Evolutionary conservation across 371 early-diverging fungal genomes (phyloP), one percentile per base, ranked within the genome.

Genomic region (Enteropsectra breve): DNA sequence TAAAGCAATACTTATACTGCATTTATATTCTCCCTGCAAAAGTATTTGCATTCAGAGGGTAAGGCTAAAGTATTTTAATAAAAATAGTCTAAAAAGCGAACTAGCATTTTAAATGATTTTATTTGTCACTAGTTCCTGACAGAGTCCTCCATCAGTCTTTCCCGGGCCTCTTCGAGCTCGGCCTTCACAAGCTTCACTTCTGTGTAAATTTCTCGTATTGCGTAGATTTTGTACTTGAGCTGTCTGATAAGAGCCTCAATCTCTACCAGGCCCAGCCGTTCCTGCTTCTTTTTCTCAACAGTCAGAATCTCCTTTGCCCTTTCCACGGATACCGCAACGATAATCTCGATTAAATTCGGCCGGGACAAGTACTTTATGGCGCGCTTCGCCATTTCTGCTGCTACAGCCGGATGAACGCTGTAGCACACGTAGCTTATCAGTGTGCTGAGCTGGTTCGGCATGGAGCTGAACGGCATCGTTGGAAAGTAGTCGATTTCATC

Each of bases 361-460:
- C 24, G 40, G 0, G 29, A n/a, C 18, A 71, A 40, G 13, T 71
- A 23, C 34, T 59, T 71, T 13, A 63, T 73, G 33, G 46, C 56
- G 15, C 38, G 46, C 76, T 87, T 82, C 1, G 91, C 92, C 2
- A 90, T 90, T 1, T 88, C 88, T 0, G 85, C 81, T 0, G 91
- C 94, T 0, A 94, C 87, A 23, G 86, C 83, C 0, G 94, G 91
- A 78, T 87, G 85, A 1, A 97, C 92, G 5, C 87, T 84, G 8
- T 87, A 84, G 0, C 91, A 90, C 68, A 97, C 78, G 69, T 92
- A 93, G 0, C 94, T 89, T 4, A 93, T 86, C 0, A 94, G 85
- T 6, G 89, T 86, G 87, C 93, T 86, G 46, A 92, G 87, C 0
- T 95, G 97, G 73, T 96, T 95, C 54, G 91, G 90, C 0, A 88